Conservation (phyloP, 2,329 filamentous ascomycete species). For the Hypoxylon sp. region DNA sequence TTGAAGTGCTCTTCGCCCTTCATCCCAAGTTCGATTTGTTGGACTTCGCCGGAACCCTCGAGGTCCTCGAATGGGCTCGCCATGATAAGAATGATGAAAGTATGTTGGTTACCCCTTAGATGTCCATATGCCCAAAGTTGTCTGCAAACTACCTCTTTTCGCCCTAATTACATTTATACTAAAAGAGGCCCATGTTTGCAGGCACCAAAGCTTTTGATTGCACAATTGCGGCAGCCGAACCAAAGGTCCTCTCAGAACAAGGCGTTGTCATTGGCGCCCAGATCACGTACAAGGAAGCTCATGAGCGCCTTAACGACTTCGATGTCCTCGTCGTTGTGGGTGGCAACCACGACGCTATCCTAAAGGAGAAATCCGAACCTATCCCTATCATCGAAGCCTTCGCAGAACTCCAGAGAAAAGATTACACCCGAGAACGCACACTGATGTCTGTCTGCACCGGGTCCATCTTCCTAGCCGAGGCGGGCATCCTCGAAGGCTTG, state of each 20-base stretch:
- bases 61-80: conserved; percentile 66
- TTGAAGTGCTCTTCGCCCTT: conserved; percentile 73
- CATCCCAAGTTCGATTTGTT: conserved; percentile 72
- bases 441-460: conserved; percentile 86
- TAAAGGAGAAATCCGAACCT: conserved; percentile 78
- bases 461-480: conserved; percentile 80
- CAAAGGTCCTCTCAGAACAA: conserved; percentile 70
- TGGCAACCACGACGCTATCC: conserved; percentile 73
- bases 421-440: conserved; percentile 84
- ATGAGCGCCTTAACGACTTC: conserved; percentile 80
- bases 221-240: conserved; percentile 68
- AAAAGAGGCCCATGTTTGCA: conserved; percentile 50
- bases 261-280: conserved; percentile 80
- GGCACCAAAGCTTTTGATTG: conserved; percentile 71
- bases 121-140: conserved; percentile 1
- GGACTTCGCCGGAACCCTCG: conserved; percentile 70
- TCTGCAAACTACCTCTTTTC: conserved; percentile 20
- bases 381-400: conserved; percentile 81
- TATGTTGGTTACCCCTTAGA: conserved; percentile 55
- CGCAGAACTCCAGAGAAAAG: conserved; percentile 83
- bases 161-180: conserved; percentile 21
- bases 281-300: conserved; percentile 83
- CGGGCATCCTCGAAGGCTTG: conserved; percentile 83
- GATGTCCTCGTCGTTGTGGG: conserved; percentile 85
- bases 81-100: conserved; percentile 68